Evolutionary conservation across 192 early-diverging fungal species (phyloP), one percentile per base, ranked within the genome.

Genomic region (Coemansia guatemalensis): DNA sequence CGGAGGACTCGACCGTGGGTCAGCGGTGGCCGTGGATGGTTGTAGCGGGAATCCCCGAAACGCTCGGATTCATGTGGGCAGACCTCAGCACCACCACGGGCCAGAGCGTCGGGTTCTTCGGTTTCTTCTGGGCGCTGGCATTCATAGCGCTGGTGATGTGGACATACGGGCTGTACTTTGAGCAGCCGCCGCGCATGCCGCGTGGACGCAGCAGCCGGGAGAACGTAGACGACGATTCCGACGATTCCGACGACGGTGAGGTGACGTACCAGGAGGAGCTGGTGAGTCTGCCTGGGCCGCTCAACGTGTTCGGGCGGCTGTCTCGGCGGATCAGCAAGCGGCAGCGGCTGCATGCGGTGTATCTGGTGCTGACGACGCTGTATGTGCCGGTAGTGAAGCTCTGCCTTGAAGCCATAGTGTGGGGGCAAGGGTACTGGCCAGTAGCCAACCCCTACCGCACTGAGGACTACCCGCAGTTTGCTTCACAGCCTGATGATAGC

Each of bases 311-410:
- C 26, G 77, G 72, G 5, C 77, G 77, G 23, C 27, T 74, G 52
- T 71, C 69, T 52, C 56, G 73, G 14, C 39, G 58, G 17, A 44
- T 65, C 23, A 35, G 44, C 53, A 48, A 57, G 55, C 65, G 82
- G 33, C 65, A 63, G 44, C 71, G 75, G 24, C 74, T 69, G 60
- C 75, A 81, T 48, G 65, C 72, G 2, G 25, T 74, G 33, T 74
- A 72, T 29, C 48, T 69, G n/a, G 60, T 73, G n/a, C 59, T 84
- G 65, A 64, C 75, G 2, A 84, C 82, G 23, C 64, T 84, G 60
- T 84, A 84, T 48, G 62, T 84, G 2, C 82, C 82, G 11, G 59
- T 78, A 21, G 48, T 74, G 23, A 84, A 84, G 64, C 69, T 84
- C 24, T 69, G 78, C 22, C 25, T 84, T 17, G 82, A 84, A 51